Base-by-base conservation (phyloP, 2,329 filamentous ascomycete species). In the Aspergillus caelatus region DNA sequence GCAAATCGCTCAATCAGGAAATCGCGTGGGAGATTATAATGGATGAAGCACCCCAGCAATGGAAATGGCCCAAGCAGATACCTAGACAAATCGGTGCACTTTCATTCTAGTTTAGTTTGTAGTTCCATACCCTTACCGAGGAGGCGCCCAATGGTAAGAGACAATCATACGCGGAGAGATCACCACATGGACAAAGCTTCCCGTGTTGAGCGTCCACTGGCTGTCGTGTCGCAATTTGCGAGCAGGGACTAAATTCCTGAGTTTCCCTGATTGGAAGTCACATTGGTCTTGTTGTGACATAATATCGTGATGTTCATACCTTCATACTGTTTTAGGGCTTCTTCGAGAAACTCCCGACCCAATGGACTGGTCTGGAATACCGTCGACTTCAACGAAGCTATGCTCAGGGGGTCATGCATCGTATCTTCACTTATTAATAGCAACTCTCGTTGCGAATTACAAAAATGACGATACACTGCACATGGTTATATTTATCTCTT, bases 181-280 rank as follows among this genome's bases (percentile, higher is more conserved):
- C 55, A 62, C 14, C 60, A 57, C 30, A 36, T 62, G 54, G 54
- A 62, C 60, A 57, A 62, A 62, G 60, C 60, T 55, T 56, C 60
- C 60, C 60, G 56, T 46, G 39, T 46, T 28, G 46, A 23, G 11
- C 23, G 23, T 48, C 36, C 41, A 45, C 55, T 34, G 41, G 48
- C 41, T 28, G 46, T 50, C 46, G 4, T 50, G 46, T 50, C 46
- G 14, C 23, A 28, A 50, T 14, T 50, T 46, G 23, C 46, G 19
- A 28, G 14, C 48, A 52, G 8, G 26, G 26, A 52, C 48, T 32
- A 30, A 21, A 32, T 11, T 52, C 26, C 48, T 52, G 28, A 32
- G n/a, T 8, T n/a, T 26, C 48, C 30, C 11, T 36, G n/a, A 58
- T 26, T 39, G 28, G 41, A 48, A 23, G 48, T 23, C 19, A 48